Conservation (phyloP, 164 flowering plant genomes). For the Vitis vinifera region DNA sequence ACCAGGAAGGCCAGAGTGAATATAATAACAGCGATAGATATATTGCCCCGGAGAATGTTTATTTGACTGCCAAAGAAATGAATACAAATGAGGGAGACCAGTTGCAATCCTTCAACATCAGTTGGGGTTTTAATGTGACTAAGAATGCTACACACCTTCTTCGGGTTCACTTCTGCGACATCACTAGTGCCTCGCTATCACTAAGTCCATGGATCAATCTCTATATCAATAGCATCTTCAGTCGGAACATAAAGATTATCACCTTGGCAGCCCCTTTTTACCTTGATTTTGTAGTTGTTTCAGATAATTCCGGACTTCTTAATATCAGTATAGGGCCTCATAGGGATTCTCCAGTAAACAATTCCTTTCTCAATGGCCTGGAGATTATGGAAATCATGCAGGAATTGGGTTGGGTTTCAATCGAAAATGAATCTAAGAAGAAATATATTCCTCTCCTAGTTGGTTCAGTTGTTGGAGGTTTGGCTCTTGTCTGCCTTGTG, state of each 20-base stretch:
- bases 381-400: slow-evolving; percentile 10
- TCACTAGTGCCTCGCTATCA: background rate
- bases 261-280: background rate
- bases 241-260: background rate
- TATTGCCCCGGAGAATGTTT: slow-evolving; percentile 9
- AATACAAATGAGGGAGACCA: background rate
- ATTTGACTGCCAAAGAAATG: background rate
- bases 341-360: background rate
- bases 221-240: background rate
- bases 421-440: background rate
- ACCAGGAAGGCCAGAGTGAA: too few relatives aligned
- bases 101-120: background rate
- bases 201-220: background rate
- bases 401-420: background rate
- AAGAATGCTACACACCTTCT: slow-evolving; percentile 4
- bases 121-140: slow-evolving; percentile 1
- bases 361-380: slow-evolving; percentile 15
- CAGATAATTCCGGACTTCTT: slow-evolving; percentile 3
- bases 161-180: slow-evolving; percentile 16
- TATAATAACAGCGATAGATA: background rate
- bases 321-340: slow-evolving; percentile 3
- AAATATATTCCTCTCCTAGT: slow-evolving; percentile 1
- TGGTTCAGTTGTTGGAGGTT: slow-evolving; percentile 19
- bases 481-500: slow-evolving; percentile 7
- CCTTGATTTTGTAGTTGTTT: slow-evolving; percentile 13